These are phyloP conservation scores for Aspergillus ellipticus DNA, from an alignment of 495 filamentous ascomycete species.

Conservation along the genomic window DNA sequence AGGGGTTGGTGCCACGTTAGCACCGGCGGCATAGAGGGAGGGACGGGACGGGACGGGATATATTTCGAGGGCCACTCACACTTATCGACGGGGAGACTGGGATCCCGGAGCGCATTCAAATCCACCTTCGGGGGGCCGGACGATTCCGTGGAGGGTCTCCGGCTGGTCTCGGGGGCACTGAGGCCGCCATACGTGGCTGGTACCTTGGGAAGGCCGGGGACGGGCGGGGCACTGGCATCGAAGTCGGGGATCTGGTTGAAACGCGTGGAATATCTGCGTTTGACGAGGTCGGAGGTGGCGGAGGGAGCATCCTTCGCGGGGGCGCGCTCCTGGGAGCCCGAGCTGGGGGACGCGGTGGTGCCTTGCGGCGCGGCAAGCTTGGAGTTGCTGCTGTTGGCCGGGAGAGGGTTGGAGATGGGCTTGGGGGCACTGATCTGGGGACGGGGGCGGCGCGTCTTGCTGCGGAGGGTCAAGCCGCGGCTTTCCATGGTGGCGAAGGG, in stretches of 20 bases:
- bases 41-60: not conserved
- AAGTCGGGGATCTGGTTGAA: slow-evolving; percentile 78
- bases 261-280: slow-evolving; percentile 86
- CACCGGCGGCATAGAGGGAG: not conserved
- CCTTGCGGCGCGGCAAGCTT: slow-evolving; percentile 23
- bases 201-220: slow-evolving; percentile 56
- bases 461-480: slow-evolving; percentile 83
- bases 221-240: slow-evolving; percentile 58
- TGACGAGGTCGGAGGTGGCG: slow-evolving; percentile 91
- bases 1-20: slow-evolving; percentile 1
- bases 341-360: slow-evolving; percentile 16
- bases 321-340: slow-evolving; percentile 29
- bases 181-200: slow-evolving; percentile 49
- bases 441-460: slow-evolving; percentile 68
- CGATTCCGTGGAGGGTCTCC: slow-evolving; percentile 41
- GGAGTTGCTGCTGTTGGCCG: slow-evolving; percentile 24
- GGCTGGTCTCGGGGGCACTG: slow-evolving; percentile 41
- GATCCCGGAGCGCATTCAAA: slow-evolving; percentile 71
- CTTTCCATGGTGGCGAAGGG: slow-evolving; percentile 38
- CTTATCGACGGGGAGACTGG: slow-evolving; percentile 65
- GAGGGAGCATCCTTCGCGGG: slow-evolving; percentile 58
- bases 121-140: slow-evolving; percentile 54
- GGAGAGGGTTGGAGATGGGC: slow-evolving; percentile 67
- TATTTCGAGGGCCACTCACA: slow-evolving; percentile 34
- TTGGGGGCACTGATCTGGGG: slow-evolving; percentile 80